Evolutionary conservation across 805 yeast genomes (phyloP), one percentile per base, ranked within the genome.

Genomic region (Saccharomyces paradoxus): DNA sequence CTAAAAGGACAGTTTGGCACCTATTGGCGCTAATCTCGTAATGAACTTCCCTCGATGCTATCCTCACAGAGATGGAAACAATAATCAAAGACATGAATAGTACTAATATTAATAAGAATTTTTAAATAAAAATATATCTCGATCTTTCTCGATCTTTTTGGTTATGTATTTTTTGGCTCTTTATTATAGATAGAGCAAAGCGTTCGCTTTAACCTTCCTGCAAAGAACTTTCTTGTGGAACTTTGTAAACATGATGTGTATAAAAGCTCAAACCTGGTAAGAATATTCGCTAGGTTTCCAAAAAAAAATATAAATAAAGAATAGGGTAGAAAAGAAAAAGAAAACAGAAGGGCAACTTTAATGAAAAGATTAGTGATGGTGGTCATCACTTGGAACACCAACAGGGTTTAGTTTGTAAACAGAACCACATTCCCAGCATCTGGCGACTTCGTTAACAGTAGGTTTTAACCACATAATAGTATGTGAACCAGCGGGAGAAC

Each of bases 351-450:
- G 28, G 32, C 29, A 7, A 21, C 41, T 29, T 49, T 28, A 55
- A 53, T 49, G 51, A 47, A 44, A 56, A 51, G 51, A 50, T 51
- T 61, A 66, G 46, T 60, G 62, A 58, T 67, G 71, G 46, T 57
- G 62, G 70, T 81, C 84, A 66, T 76, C 82, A 58, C 75, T 81
- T 63, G 85, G 86, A 63, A 83, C 86, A 74, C 97, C 97, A 67
- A 91, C 80, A 77, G 84, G 86, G 76, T 90, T 87, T 66, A 91
- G 76, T 69, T 87, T 83, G 81, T 87, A 92, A 63, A 90, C 96
- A 64, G 91, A 86, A 75, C 99, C 99, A 75, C 98, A 92, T 75
- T 94, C 97, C 96, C 97, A 89, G 78, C 97, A 94, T 84, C 99
- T 89, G 63, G 87, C 87, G 58, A 86, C 86, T 74, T 88, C 78